phyloP scores from a whole-genome alignment of 805 yeast genomes.

The Debaryomyces hansenii region DNA sequence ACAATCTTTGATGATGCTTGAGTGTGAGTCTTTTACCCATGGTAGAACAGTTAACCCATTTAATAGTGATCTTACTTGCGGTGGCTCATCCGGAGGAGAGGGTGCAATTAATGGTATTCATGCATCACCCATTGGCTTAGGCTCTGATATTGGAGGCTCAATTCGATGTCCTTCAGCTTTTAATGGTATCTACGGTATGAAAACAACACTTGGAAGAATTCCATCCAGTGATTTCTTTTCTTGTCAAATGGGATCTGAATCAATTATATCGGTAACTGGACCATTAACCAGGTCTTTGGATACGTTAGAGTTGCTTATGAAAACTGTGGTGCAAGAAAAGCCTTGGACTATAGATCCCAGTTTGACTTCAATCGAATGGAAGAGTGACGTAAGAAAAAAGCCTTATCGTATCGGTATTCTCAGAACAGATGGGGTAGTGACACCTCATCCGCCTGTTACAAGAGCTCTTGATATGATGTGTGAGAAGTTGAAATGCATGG shows the following conservation, averaged over 20 bases:
- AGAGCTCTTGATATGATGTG: constrained; percentile 10
- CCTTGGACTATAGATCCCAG: constrained; percentile 58
- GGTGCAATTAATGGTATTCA: constrained; percentile 20
- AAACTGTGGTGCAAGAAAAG: constrained; percentile 43
- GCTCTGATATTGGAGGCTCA: constrained; percentile 27
- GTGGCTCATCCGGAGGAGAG: constrained; percentile 28
- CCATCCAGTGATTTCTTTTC: constrained; percentile 19
- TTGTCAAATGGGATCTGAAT: constrained; percentile 20
- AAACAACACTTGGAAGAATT: constrained; percentile 19
- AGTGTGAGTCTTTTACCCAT: constrained; percentile 16
- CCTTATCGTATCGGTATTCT: constrained; percentile 19
- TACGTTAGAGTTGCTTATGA: constrained; percentile 48
- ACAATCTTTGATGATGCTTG: constrained; percentile 22
- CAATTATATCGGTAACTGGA: constrained; percentile 30
- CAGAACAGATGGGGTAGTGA: constrained; percentile 13
- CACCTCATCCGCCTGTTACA: constrained; percentile 17
- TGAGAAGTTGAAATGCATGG: constrained; percentile 2
- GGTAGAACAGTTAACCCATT: constrained; percentile 21
- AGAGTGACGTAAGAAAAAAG: constrained; percentile 30
- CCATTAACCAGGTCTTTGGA: constrained; percentile 31
- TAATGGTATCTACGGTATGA: constrained; percentile 22
- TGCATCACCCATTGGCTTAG: constrained; percentile 22
- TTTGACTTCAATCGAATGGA: constrained; percentile 52
- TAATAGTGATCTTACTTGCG: constrained; percentile 18
- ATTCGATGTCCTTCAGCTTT: constrained; percentile 22